Evolutionary conservation across 305 asterid species (phyloP), one percentile per base, ranked within the genome.

Genomic region (Fraxinus baroniana): DNA sequence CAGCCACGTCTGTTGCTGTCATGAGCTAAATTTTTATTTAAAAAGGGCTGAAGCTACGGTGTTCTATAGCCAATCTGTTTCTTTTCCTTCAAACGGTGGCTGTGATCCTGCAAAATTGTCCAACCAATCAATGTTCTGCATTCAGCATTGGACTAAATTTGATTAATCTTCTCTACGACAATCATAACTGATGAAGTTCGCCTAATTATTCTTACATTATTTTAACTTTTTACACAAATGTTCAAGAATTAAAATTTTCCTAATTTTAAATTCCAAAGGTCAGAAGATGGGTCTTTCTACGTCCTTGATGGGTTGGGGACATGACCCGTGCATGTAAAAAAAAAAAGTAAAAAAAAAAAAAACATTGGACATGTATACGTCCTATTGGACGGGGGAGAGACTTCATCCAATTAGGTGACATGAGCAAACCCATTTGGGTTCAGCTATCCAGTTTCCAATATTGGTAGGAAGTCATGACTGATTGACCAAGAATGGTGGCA

Each of bases 1-100:
- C 15, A 60, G 72, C 83, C 77, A 35, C 71, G 46, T 52, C 80
- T 74, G 52, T 79, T 79, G 77, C 74, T 74, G 20, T 73, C 74
- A 33, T 70, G 84, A 39, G 49, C 80, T 76, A 74, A 37, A n/a
- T 70, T 1, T 79, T 79, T 26, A 28, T 26, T 74, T 49, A 64
- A 64, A 52, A 64, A 64, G 33, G 72, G 17, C 12, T 64, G 73
- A 64, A 24, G 35, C 30, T 24, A 24, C 0, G 10, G 15, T 55
- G 17, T 64, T 1, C 73, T 24, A 64, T 64, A 64, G 30, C 32
- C 35, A 22, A 24, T 22, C 2, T 64, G 33, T 64, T 20, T 64
- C 72, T 64, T 24, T 22, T 64, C 17, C 33, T 64, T 64, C 15
- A 22, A 64, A 22, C 9, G 64, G 73, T 64, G 73, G 33, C 3